Percentiles rank a stretch among this genome's conserved stretches.
phyloP scores from a whole-genome alignment of 176 grass and related monocot genomes.

The Dendrocalamus sinicus region DNA sequence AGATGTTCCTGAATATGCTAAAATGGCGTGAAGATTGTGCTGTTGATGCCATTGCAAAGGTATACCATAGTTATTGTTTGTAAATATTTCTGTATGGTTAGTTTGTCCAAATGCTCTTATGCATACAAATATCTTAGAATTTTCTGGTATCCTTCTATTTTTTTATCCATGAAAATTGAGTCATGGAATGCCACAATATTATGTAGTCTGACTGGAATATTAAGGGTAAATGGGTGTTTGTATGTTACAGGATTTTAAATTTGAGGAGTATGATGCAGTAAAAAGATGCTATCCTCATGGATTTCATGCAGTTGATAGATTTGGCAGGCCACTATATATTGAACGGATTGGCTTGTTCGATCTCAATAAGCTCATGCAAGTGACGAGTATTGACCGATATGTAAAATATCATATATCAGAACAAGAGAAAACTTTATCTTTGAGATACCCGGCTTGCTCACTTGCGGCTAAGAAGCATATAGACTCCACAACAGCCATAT shows the following conservation, averaged over 20 bases:
- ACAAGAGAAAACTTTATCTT: constrained; percentile 88
- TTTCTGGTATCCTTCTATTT: constrained; percentile 3
- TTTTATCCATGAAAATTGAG: constrained; percentile 21
- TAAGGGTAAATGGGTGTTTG: constrained; percentile 11
- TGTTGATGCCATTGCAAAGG: constrained; percentile 77
- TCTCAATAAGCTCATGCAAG: constrained; percentile 65
- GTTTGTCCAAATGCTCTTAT: constrained; percentile 19
- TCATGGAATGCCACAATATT: constrained; percentile 14
- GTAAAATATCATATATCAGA: constrained; percentile 92
- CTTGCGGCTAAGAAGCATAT: constrained; percentile 75
- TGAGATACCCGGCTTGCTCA: constrained; percentile 89
- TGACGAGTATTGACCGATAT: constrained; percentile 72
- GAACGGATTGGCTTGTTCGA: constrained; percentile 80
- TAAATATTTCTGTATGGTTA: constrained; percentile 4
- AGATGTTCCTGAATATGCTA: constrained; percentile 92
- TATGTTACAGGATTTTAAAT: constrained; percentile 82
- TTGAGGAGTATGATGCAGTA: constrained; percentile 78
- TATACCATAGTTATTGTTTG: constrained; percentile 42
- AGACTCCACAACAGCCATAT: constrained; percentile 78
- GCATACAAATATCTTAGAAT: constrained; percentile 13
- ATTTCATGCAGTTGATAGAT: constrained; percentile 94
- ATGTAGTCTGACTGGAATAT: constrained; percentile 18
- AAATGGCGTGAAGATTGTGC: constrained; percentile 90
- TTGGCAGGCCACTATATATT: constrained; percentile 84
- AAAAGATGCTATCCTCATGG: constrained; percentile 90